These are phyloP conservation scores for Saprolegnia diclina DNA, from an alignment of 352 stramenopile genomes.

Conservation along the genomic window DNA sequence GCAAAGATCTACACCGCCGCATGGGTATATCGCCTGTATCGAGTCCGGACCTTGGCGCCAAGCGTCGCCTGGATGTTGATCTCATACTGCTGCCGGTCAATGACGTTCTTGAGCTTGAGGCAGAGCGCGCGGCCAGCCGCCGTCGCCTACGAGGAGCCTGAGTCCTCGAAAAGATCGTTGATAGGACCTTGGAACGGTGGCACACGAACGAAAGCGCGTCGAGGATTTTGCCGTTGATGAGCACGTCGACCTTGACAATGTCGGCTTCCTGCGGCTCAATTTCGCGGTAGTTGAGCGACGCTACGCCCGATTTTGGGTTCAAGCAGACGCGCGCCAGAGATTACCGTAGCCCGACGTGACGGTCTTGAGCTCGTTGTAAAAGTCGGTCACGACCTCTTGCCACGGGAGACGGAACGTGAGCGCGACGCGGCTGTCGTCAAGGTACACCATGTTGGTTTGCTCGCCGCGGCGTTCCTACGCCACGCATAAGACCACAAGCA, in stretches of 20 bases:
- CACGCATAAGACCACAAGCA: background rate
- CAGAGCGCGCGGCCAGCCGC: constrained; percentile 84
- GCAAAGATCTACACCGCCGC: constrained; percentile 89
- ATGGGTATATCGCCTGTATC: no score
- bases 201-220: constrained; percentile 97
- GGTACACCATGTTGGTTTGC: constrained; percentile 91
- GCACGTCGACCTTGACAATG: constrained; percentile 93
- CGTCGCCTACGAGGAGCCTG: constrained; percentile 34
- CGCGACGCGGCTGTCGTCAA: constrained; percentile 93
- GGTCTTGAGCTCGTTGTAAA: constrained; percentile 98
- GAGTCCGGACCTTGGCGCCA: constrained; percentile 81
- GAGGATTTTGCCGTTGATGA: constrained; percentile 93
- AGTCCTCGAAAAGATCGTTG: background rate
- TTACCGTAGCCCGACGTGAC: constrained; percentile 93
- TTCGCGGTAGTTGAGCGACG: constrained; percentile 92
- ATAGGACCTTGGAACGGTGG: constrained; percentile 75
- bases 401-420: constrained; percentile 94
- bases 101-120: constrained; percentile 95
- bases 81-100: constrained; percentile 97
- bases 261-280: constrained; percentile 87
- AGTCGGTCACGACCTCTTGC: constrained; percentile 99
- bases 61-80: constrained; percentile 97
- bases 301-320: constrained; percentile 30
- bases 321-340: constrained; percentile 10
- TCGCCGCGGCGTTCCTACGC: constrained; percentile 62